Conservation (phyloP, 306 rosid species). For the Quercus alba region DNA sequence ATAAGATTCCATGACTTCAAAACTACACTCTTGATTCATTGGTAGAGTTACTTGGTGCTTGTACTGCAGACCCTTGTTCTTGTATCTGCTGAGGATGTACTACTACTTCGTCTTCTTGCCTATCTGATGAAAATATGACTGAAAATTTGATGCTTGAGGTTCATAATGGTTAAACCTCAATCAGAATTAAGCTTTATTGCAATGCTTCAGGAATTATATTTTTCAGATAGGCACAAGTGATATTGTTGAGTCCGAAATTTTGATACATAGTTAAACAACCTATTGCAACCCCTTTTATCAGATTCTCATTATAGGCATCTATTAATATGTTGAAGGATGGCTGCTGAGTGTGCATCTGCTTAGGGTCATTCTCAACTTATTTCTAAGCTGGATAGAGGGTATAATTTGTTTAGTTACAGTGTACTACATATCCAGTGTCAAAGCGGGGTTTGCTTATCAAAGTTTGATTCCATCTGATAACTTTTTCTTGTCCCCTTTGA, state of each 20-base stretch:
- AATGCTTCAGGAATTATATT: background rate
- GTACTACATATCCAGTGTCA: too few species aligned
- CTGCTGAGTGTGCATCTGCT: background rate
- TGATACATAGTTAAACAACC: background rate
- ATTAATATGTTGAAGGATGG: background rate
- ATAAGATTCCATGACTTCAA: background rate
- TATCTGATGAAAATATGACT: background rate
- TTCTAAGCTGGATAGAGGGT: background rate
- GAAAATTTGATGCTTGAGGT: background rate
- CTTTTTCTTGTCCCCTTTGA: background rate
- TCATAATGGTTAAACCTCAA: background rate
- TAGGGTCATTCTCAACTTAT: background rate
- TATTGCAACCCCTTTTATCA: background rate
- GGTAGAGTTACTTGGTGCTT: background rate
- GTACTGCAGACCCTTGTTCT: background rate
- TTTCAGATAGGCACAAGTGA: background rate
- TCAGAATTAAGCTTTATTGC: background rate
- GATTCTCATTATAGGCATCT: background rate
- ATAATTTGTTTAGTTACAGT: background rate
- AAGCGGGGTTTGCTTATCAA: background rate
- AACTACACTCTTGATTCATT: background rate
- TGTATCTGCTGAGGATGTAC: background rate
- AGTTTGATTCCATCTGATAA: background rate
- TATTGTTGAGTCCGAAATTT: background rate
- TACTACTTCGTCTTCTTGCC: background rate